Conservation (phyloP, 2,329 filamentous ascomycete genomes). For the Aureobasidium sp. region DNA sequence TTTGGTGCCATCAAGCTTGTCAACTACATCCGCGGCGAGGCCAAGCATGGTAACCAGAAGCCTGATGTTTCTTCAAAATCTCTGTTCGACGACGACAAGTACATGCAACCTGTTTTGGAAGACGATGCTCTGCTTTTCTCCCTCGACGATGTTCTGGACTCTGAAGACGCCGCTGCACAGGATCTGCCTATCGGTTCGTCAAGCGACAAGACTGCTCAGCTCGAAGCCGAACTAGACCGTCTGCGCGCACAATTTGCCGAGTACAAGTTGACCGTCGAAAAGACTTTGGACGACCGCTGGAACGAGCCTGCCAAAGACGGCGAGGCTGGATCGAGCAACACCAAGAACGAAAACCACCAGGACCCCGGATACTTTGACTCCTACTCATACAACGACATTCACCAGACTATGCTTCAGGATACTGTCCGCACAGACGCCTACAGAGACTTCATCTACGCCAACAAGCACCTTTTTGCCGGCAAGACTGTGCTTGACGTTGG, state of each 20-base stretch:
- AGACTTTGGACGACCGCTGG: conserved; percentile 24
- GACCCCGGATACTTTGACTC: conserved; percentile 24
- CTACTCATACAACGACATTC: conserved; percentile 55
- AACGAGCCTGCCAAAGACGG: conserved; percentile 16
- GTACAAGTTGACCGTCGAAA: conserved; percentile 22
- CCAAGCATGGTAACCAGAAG: conserved; percentile 31
- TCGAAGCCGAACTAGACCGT: conserved; percentile 20
- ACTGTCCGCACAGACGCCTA: conserved; percentile 82
- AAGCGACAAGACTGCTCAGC: conserved; percentile 17
- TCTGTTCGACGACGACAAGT: conserved; percentile 69
- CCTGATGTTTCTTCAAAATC: conserved; percentile 54
- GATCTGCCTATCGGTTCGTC: conserved; percentile 8
- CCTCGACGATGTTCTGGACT: conserved; percentile 57
- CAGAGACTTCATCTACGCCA: conserved; percentile 88
- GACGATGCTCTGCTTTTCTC: conserved; percentile 86
- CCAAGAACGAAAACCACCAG: conserved; percentile 19
- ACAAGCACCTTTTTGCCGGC: conserved; percentile 78
- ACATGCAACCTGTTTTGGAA: conserved; percentile 74
- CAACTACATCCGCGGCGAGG: conserved; percentile 43
- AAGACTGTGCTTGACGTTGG: conserved; percentile 89
- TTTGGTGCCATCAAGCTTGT: conserved; percentile 39
- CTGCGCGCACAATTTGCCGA: conserved; percentile 21
- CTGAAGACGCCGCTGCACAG: conserved; percentile 2
- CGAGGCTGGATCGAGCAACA: conserved; percentile 12
- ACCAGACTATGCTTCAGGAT: conserved; percentile 95